Conservation (phyloP, 2,329 filamentous ascomycete genomes). For the Westerdykella ornata region DNA sequence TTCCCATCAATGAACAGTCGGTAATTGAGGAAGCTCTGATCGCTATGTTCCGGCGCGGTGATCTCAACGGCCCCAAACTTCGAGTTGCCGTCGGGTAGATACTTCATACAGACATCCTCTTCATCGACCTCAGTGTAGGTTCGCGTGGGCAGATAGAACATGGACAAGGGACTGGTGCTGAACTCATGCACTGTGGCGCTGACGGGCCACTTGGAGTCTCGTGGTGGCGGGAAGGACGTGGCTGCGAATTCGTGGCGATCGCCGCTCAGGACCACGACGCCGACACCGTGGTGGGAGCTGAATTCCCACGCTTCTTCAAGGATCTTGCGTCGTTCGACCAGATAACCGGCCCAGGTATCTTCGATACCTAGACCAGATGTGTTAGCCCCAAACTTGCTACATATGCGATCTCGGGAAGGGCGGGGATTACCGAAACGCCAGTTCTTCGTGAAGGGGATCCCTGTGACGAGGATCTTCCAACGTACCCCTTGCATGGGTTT, state of each 20-base stretch:
- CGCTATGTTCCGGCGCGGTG: constrained; percentile 55
- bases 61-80: constrained; percentile 86
- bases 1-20: constrained; percentile 74
- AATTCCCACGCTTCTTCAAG: constrained; percentile 91
- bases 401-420: neutral
- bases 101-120: constrained; percentile 80
- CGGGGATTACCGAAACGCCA: constrained; percentile 62
- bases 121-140: constrained; percentile 77
- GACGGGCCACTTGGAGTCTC: constrained; percentile 51
- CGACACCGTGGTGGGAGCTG: constrained; percentile 60
- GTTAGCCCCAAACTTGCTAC: neutral
- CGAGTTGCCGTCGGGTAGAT: constrained; percentile 75
- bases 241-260: constrained; percentile 97
- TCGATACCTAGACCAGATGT: constrained; percentile 47
- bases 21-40: constrained; percentile 71
- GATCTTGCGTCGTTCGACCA: constrained; percentile 68
- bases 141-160: constrained; percentile 83
- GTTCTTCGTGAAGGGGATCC: constrained; percentile 94
- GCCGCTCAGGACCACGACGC: constrained; percentile 78
- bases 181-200: constrained; percentile 69
- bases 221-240: constrained; percentile 62
- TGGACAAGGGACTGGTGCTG: constrained; percentile 80
- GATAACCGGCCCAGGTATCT: constrained; percentile 93
- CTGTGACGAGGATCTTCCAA: constrained; percentile 90
- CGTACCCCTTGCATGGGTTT: constrained; percentile 70